Base-by-base conservation (phyloP, 2,329 filamentous ascomycete genomes). In the Myriosclerotinia curreyana region DNA sequence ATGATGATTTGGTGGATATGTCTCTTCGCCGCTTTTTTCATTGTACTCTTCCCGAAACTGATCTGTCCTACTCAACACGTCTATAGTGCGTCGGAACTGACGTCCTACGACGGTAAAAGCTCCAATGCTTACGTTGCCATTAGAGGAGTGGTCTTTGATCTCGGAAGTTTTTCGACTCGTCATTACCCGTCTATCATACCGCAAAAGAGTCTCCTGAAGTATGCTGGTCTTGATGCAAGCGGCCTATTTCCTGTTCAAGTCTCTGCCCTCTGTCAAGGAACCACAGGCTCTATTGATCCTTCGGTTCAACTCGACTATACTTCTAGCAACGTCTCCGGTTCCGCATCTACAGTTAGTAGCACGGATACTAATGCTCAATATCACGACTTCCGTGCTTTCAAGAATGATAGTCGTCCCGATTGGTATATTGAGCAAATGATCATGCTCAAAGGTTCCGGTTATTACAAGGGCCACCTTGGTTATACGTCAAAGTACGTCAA, bases 11-110 rank as follows among this genome's bases (percentile, higher is more conserved):
- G 96, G 95, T 79, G 94, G 64, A 85, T 83, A 74, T 98, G 94
- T 78, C 80, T 79, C 20, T 77, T 90, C 56, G 86, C 91, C 36
- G 84, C 89, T 64, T 99, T 99, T 80, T 90, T 99, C 81, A 92
- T 98, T 73, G 83, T 98, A 66, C 83, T 87, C 63, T 96, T 99
- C 74, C 96, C 96, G 0, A 79, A 82, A 69, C 78, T 98, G 68
- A 92, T 99, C 72, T 99, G 95, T 77, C 95, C 95, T 0, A 94
- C 82, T 25, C 95, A 99, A 75, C 79, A 96, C 73, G 92, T 99
- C 59, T 98, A 84, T 77, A 95, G 91, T 56, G 80, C 88, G 2
- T 78, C 83, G 6, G 95, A 99, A 77, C 79, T 99, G 62, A 82
- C 87, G 0, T 78, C 82, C 0, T 88, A 87, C 73, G 81, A 96